Percentiles rank a stretch among this genome's conserved stretches.
phyloP scores from a whole-genome alignment of 441 rosid genomes.

The Metrosideros polymorpha region DNA sequence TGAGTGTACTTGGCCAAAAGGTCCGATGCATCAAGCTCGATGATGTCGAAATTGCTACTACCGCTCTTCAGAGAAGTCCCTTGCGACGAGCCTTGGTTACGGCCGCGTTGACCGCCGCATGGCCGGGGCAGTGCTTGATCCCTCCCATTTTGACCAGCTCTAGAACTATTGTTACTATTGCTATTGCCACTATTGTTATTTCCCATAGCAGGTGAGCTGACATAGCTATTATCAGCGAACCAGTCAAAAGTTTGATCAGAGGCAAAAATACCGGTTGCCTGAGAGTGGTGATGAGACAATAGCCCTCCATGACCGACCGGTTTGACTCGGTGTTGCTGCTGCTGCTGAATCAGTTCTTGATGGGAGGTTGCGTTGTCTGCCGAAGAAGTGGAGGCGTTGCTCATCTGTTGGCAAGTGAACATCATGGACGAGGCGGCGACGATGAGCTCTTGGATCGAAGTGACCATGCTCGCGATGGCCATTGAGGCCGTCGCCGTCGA shows the following conservation, averaged over 20 bases:
- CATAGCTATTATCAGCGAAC: conserved; percentile 14
- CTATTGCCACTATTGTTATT: background rate
- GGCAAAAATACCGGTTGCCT: conserved; percentile 13
- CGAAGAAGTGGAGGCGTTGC: background rate
- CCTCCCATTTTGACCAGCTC: background rate
- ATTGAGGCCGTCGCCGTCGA: conserved; percentile 28
- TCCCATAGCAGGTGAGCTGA: background rate
- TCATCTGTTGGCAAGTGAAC: conserved; percentile 55
- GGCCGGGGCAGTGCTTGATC: conserved; percentile 1
- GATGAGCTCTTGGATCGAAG: conserved; percentile 54
- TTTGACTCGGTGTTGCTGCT: background rate
- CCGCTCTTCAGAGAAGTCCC: background rate
- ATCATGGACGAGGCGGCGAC: conserved; percentile 52
- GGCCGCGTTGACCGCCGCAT: background rate
- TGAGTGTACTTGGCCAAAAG: conserved; percentile 79
- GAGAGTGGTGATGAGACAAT: conserved; percentile 5
- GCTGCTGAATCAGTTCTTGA: background rate
- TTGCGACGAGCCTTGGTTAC: conserved; percentile 1
- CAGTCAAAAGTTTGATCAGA: conserved; percentile 17
- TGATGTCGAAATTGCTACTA: conserved; percentile 17
- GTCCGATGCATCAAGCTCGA: conserved; percentile 54
- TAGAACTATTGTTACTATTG: background rate
- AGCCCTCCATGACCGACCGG: background rate
- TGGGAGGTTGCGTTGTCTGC: background rate
- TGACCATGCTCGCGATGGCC: conserved; percentile 33